A percentile compares a stretch with the other conserved stretches of the same genome.
Conservation (phyloP, 108 stramenopile species). For the Cylindrotheca closterium region DNA sequence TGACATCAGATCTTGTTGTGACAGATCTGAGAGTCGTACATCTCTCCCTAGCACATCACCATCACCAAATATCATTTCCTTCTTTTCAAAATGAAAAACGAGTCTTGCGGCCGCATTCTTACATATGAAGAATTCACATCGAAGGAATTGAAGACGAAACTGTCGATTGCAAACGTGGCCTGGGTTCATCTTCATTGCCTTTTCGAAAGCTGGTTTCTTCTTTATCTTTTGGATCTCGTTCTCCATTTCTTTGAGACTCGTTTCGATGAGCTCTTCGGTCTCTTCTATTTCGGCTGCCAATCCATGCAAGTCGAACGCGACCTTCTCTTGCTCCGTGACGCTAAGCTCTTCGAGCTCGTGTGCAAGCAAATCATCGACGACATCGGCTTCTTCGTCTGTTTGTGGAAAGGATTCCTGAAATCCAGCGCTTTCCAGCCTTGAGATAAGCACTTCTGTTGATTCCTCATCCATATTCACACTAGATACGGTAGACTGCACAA, state of each 20-base stretch:
- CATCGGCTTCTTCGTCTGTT: not conserved
- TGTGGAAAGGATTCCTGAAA: too few relatives aligned
- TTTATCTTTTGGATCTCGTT: constrained; percentile 3
- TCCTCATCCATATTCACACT: too few relatives aligned
- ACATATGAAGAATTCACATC: constrained; percentile 14
- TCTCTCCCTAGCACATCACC: constrained; percentile 20
- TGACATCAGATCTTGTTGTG: not conserved
- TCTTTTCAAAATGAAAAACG: constrained; percentile 16
- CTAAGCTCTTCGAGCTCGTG: constrained; percentile 14
- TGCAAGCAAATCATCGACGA: constrained; percentile 4
- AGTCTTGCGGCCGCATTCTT: constrained; percentile 9
- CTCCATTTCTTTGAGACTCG: constrained; percentile 1
- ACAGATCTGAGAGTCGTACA: constrained; percentile 14
- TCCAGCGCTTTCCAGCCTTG: too few relatives aligned
- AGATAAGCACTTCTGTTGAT: too few relatives aligned
- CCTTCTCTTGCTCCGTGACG: constrained; percentile 3
- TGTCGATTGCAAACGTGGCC: constrained; percentile 11
- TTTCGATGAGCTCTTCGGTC: constrained; percentile 5
- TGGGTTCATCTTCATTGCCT: constrained; percentile 15
- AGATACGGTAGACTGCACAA: too few relatives aligned
- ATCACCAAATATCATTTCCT: constrained; percentile 23
- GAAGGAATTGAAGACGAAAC: constrained; percentile 26
- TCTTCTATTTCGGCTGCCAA: constrained; percentile 3
- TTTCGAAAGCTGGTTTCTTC: constrained; percentile 12
- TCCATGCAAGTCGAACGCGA: constrained; percentile 30